phyloP scores from a whole-genome alignment of 2,329 filamentous ascomycete genomes.

The Camillea tinctor region DNA sequence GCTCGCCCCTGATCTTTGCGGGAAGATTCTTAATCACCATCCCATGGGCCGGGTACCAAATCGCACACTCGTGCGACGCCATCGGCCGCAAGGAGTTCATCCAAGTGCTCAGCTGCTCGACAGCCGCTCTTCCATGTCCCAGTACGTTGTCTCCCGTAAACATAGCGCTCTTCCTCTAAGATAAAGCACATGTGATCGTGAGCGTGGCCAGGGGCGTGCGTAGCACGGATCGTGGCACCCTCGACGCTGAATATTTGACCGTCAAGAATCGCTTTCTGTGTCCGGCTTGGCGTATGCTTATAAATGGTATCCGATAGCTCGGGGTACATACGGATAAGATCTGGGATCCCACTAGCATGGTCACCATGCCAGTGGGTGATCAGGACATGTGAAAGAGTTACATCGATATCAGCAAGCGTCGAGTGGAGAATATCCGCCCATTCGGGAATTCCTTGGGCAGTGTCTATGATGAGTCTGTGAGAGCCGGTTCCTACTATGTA shows the following conservation, averaged over 20 bases:
- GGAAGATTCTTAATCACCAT: conserved; percentile 69
- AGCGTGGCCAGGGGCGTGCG: conserved; percentile 63
- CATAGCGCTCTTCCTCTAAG: conserved; percentile 72
- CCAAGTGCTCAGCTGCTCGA: conserved; percentile 71
- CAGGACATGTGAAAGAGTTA: conserved; percentile 54
- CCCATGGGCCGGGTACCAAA: conserved; percentile 84
- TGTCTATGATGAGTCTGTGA: conserved; percentile 67
- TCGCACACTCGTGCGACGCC: conserved; percentile 57
- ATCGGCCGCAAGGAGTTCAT: conserved; percentile 51
- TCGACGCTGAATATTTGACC: conserved; percentile 50
- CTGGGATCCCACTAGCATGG: conserved; percentile 72
- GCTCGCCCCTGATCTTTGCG: conserved; percentile 75
- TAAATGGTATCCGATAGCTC: conserved; percentile 53
- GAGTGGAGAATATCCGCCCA: conserved; percentile 48
- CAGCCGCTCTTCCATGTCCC: conserved; percentile 79
- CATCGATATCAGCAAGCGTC: conserved; percentile 27
- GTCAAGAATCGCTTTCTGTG: conserved; percentile 52
- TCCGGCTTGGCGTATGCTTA: conserved; percentile 59
- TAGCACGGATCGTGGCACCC: conserved; percentile 31
- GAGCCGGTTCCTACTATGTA: conserved; percentile 69
- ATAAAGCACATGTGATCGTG: conserved; percentile 77
- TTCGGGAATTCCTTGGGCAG: conserved; percentile 62
- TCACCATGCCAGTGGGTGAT: conserved; percentile 91
- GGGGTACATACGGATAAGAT: conserved; percentile 63
- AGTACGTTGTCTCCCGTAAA: conserved; percentile 87